Conservation (phyloP, 2,329 filamentous ascomycete species). For the Parafenestella ontariensis region DNA sequence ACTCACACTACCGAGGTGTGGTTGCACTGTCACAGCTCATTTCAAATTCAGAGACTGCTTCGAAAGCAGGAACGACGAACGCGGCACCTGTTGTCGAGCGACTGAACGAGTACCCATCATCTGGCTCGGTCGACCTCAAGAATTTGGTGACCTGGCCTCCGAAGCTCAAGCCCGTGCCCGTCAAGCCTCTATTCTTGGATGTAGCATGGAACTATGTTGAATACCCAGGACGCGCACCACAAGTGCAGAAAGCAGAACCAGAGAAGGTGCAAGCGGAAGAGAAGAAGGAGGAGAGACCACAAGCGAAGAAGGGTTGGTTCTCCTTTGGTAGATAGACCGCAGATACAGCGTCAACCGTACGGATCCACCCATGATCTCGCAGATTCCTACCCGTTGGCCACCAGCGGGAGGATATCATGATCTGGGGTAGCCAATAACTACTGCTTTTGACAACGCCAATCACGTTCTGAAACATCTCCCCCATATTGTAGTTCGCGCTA, state of each 20-base stretch:
- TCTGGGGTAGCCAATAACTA: conserved; percentile 4
- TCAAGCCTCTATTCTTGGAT: conserved; percentile 96
- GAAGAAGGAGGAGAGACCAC: conserved; percentile 44
- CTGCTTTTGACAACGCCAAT: not conserved
- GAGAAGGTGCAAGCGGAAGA: conserved; percentile 33
- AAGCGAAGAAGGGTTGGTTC: conserved; percentile 60
- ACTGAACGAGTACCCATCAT: conserved; percentile 75
- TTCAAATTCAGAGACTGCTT: conserved; percentile 56
- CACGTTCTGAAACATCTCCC: conserved; percentile 10
- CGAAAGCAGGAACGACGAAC: conserved; percentile 53
- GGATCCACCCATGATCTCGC: too few relatives aligned
- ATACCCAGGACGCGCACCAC: conserved; percentile 72
- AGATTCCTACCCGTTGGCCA: not conserved
- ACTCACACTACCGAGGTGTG: conserved; percentile 82
- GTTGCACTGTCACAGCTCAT: conserved; percentile 78
- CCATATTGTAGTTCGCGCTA: conserved; percentile 16
- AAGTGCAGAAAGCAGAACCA: conserved; percentile 37
- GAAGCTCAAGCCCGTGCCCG: conserved; percentile 79
- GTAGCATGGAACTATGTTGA: conserved; percentile 98
- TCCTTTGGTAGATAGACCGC: conserved; percentile 54
- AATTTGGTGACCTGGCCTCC: conserved; percentile 90
- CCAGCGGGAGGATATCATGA: not conserved
- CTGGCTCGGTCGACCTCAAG: conserved; percentile 70
- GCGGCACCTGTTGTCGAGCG: conserved; percentile 73
- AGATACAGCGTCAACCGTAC: not conserved